Percentiles rank a stretch among this genome's conserved stretches.
Evolutionary conservation across 768 basidiomycete genomes (phyloP).

Genomic region (Leucocoprinus sp.): DNA sequence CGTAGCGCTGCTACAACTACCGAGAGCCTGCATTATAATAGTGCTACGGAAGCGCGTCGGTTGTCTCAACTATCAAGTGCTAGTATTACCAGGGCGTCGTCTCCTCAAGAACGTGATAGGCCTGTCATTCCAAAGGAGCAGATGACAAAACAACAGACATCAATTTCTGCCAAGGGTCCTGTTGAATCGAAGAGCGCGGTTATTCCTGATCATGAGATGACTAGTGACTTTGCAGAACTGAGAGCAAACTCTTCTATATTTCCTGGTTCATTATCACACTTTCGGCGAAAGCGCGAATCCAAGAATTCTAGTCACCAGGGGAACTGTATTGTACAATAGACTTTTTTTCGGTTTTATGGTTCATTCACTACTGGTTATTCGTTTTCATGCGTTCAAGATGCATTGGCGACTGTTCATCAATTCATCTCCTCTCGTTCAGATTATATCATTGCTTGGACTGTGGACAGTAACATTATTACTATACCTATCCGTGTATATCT

Average conservation of each 20-base stretch:
- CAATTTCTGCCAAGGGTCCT: not conserved
- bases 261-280: constrained; percentile 27
- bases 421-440: not conserved
- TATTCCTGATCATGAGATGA: constrained; percentile 22
- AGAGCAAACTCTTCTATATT: constrained; percentile 19
- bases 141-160: not conserved
- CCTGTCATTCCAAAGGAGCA: constrained; percentile 1
- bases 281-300: constrained; percentile 29
- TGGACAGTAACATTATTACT: not conserved
- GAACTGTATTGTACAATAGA: constrained; percentile 43
- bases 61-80: constrained; percentile 13
- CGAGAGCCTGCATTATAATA: constrained; percentile 32
- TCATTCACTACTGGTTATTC: constrained; percentile 4
- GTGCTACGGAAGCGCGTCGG: constrained; percentile 2
- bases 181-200: constrained; percentile 8
- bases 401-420: constrained; percentile 3
- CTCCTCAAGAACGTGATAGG: constrained; percentile 6
- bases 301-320: constrained; percentile 29
- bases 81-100: constrained; percentile 4
- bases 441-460: not conserved
- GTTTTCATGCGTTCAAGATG: constrained; percentile 2
- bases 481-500: not conserved
- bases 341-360: constrained; percentile 6
- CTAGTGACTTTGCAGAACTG: constrained; percentile 5
- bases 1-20: constrained; percentile 46